These are phyloP conservation scores for Kwoniella sp. DNA, from an alignment of 768 basidiomycete genomes.

Conservation along the genomic window DNA sequence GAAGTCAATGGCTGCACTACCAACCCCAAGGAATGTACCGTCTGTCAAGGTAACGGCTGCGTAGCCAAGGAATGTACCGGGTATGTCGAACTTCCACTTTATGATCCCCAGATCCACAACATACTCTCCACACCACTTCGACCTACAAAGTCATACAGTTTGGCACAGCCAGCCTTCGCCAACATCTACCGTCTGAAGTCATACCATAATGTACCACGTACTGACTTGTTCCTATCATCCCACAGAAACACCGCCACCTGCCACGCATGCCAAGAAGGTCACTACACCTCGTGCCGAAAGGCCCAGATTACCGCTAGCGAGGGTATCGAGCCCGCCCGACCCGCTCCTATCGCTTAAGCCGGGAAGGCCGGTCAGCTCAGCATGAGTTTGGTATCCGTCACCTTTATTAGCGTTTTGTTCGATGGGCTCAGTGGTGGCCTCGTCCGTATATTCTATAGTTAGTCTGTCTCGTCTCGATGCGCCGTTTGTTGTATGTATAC, in stretches of 20 bases:
- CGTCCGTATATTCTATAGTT: no score
- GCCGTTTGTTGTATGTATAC: no score
- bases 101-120: neutral
- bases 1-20: slow-evolving; percentile 45
- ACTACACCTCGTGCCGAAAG: slow-evolving; percentile 45
- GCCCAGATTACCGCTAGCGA: slow-evolving; percentile 39
- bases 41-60: slow-evolving; percentile 45
- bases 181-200: no score
- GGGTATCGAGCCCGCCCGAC: slow-evolving; percentile 45
- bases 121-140: neutral
- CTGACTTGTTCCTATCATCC: neutral
- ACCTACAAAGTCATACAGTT: neutral
- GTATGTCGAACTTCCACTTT: slow-evolving; percentile 27
- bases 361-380: no score
- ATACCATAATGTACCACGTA: neutral
- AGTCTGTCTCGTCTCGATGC: no score
- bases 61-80: slow-evolving; percentile 47
- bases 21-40: slow-evolving; percentile 40
- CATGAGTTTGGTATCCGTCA: no score
- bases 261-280: slow-evolving; percentile 40
- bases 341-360: slow-evolving; percentile 26
- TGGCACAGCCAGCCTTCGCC: no score
- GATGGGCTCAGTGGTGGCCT: no score
- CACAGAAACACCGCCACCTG: slow-evolving; percentile 42
- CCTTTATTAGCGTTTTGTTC: no score